phyloP scores from a whole-genome alignment of 192 early-diverging fungal species.

The Coemansia sp. region DNA sequence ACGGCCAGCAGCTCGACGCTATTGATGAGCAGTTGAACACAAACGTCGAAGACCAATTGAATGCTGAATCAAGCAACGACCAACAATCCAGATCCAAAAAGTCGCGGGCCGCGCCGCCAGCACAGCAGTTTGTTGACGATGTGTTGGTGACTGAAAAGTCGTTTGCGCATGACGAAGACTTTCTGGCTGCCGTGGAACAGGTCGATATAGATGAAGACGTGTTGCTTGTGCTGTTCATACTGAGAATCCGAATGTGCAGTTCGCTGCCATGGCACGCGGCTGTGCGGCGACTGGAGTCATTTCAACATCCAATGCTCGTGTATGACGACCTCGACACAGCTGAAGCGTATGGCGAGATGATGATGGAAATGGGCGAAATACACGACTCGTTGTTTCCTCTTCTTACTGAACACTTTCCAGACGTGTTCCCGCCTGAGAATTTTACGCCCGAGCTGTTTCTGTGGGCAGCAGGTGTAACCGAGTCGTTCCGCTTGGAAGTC shows the following conservation, averaged over 20 bases:
- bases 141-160: conserved; percentile 29
- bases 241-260: conserved; percentile 8
- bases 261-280: conserved; percentile 25
- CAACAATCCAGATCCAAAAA: background rate
- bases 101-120: background rate
- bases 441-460: conserved; percentile 40
- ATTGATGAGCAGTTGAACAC: background rate
- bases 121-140: conserved; percentile 9
- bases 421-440: conserved; percentile 19
- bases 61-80: background rate
- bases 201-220: conserved; percentile 32
- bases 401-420: conserved; percentile 37
- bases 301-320: conserved; percentile 37
- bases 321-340: background rate
- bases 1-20: background rate
- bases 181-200: conserved; percentile 22
- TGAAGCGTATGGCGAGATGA: conserved; percentile 23
- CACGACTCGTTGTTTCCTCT: conserved; percentile 42
- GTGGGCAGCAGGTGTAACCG: conserved; percentile 47
- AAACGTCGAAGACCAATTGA: background rate
- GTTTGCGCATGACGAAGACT: conserved; percentile 24
- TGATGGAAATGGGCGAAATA: conserved; percentile 36
- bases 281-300: conserved; percentile 19
- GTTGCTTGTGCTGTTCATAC: conserved; percentile 29
- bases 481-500: conserved; percentile 21